Conservation (phyloP, 2,329 filamentous ascomycete genomes). For the Alternaria atra region DNA sequence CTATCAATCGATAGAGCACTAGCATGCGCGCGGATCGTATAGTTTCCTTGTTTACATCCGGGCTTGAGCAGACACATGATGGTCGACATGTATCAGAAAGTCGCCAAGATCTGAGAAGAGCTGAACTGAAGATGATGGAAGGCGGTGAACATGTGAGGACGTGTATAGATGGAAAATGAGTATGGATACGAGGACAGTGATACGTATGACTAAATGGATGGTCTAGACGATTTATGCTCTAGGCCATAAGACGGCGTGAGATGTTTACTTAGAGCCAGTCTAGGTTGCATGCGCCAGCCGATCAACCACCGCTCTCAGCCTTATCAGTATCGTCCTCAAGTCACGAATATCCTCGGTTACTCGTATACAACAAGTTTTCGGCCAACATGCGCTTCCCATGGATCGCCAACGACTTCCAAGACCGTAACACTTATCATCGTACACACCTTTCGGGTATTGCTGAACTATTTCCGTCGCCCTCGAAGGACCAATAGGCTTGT, state of each 20-base stretch:
- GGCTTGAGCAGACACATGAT: background rate
- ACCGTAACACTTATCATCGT: background rate
- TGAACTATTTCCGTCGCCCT: background rate
- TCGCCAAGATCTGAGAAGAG: background rate
- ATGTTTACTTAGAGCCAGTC: background rate
- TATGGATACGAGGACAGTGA: background rate
- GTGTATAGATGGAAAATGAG: background rate
- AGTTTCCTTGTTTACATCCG: background rate
- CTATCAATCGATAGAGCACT: background rate
- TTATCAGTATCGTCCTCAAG: background rate
- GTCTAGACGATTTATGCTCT: background rate
- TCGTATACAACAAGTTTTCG: background rate
- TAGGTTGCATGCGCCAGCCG: background rate
- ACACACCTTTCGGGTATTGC: background rate
- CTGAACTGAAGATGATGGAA: background rate
- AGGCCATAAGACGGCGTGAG: background rate
- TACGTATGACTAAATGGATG: background rate
- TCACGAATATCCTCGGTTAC: background rate
- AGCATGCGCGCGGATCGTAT: background rate
- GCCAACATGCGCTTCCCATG: background rate
- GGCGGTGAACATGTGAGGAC: background rate
- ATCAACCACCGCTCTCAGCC: background rate
- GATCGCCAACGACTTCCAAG: background rate
- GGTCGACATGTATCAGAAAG: too few relatives aligned
- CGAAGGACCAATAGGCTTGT: background rate